Evolutionary conservation across 108 stramenopile genomes (phyloP).

Genomic region (Stephanodiscus minutulus): DNA sequence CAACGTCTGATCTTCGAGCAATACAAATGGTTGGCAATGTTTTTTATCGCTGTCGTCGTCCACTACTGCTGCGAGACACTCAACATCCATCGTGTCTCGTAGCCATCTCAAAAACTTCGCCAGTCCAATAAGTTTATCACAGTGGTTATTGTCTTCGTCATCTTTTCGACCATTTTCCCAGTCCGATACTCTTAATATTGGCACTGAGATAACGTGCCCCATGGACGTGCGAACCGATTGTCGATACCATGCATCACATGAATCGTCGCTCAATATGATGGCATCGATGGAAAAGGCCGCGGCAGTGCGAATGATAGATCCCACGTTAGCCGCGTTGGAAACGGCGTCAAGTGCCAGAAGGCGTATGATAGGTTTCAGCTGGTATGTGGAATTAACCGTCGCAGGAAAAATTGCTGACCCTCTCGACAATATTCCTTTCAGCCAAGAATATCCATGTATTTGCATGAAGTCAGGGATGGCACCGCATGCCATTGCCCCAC

Average conservation of each 20-base stretch:
- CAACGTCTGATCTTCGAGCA: slow-evolving; percentile 16
- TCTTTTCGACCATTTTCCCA: slow-evolving; percentile 39
- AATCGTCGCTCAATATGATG: slow-evolving; percentile 71
- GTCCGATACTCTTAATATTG: slow-evolving; percentile 59
- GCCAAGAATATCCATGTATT: slow-evolving; percentile 52
- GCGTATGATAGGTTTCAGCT: slow-evolving; percentile 20
- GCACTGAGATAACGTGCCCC: slow-evolving; percentile 74
- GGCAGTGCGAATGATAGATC: slow-evolving; percentile 72
- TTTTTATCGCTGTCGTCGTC: slow-evolving; percentile 45
- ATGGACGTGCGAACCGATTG: slow-evolving; percentile 72
- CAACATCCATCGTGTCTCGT: slow-evolving; percentile 29
- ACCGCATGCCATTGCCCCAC: slow-evolving; percentile 77
- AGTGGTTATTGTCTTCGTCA: slow-evolving; percentile 5
- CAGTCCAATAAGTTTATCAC: slow-evolving; percentile 25
- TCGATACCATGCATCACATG: slow-evolving; percentile 80
- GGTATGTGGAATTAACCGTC: background rate
- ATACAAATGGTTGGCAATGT: slow-evolving; percentile 27
- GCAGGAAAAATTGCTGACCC: background rate
- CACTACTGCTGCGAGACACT: slow-evolving; percentile 70
- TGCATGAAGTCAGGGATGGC: slow-evolving; percentile 49
- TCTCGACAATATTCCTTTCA: slow-evolving; percentile 41
- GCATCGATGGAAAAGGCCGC: slow-evolving; percentile 75
- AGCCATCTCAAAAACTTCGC: slow-evolving; percentile 42
- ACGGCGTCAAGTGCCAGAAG: slow-evolving; percentile 77
- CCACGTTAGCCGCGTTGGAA: slow-evolving; percentile 80